These are phyloP conservation scores for Eimeria maxima DNA, from an alignment of 169 alveolate genomes.

Conservation along the genomic window DNA sequence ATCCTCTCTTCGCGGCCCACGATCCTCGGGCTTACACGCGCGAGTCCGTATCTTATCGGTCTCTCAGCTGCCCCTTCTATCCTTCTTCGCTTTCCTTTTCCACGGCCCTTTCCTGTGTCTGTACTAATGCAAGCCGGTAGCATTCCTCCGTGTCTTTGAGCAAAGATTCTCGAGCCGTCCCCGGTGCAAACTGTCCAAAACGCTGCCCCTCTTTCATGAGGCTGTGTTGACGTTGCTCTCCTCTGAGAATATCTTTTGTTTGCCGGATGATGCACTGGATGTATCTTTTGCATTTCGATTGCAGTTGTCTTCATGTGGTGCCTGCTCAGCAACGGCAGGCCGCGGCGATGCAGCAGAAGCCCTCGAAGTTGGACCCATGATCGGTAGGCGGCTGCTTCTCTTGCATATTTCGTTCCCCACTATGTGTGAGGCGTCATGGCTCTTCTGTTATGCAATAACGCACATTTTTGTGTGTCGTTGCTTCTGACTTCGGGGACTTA, in stretches of 20 bases:
- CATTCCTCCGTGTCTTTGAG: background rate
- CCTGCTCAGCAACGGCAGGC: slow-evolving; percentile 20
- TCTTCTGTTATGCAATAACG: background rate
- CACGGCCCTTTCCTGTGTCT: background rate
- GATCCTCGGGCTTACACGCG: slow-evolving; percentile 24
- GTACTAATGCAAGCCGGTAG: background rate
- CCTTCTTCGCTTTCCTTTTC: background rate
- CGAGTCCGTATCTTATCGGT: background rate
- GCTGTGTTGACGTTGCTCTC: background rate
- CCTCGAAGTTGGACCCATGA: slow-evolving; percentile 52
- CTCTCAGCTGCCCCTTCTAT: background rate
- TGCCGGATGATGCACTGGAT: background rate
- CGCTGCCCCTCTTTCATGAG: background rate
- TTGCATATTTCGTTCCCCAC: background rate
- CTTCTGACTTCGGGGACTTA: background rate
- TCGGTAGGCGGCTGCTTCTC: slow-evolving; percentile 8
- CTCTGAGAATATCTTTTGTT: background rate
- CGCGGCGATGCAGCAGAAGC: slow-evolving; percentile 46
- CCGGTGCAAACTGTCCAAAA: background rate
- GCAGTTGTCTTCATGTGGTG: background rate
- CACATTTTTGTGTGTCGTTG: background rate
- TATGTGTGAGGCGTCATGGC: background rate
- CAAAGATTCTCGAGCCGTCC: background rate
- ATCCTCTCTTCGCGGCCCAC: slow-evolving; percentile 65
- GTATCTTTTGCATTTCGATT: background rate